phyloP scores from a whole-genome alignment of 1,139 yeast species.

The Magnusiomyces sp. region DNA sequence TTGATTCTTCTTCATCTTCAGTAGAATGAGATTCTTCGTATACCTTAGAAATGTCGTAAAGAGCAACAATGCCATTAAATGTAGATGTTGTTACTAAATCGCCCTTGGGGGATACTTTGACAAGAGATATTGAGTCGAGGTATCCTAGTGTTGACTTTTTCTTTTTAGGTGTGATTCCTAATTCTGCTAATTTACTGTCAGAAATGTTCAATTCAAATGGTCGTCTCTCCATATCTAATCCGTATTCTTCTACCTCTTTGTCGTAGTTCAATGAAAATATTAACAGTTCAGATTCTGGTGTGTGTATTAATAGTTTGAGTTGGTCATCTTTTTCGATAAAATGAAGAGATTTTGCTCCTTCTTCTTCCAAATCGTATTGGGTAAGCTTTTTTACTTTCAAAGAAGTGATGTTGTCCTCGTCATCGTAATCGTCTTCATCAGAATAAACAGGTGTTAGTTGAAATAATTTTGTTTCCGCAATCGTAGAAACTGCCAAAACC shows the following conservation, averaged over 20 bases:
- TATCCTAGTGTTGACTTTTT: conserved; percentile 18
- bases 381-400: conserved; percentile 23
- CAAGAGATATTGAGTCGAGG: conserved; percentile 41
- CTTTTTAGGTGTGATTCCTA: conserved; percentile 34
- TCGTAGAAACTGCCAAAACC: conserved; percentile 62
- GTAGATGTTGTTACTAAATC: conserved; percentile 48
- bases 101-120: conserved; percentile 42
- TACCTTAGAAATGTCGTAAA: conserved; percentile 34
- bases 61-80: conserved; percentile 58
- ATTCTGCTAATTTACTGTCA: conserved; percentile 19
- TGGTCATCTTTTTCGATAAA: conserved; percentile 10
- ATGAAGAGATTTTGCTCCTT: conserved; percentile 44
- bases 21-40: conserved; percentile 8
- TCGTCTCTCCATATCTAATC: conserved; percentile 9
- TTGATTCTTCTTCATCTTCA: background rate
- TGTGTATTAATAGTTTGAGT: conserved; percentile 41
- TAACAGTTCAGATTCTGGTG: conserved; percentile 59
- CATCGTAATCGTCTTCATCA: background rate
- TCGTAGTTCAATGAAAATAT: conserved; percentile 36
- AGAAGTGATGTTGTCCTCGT: conserved; percentile 4
- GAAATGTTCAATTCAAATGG: conserved; percentile 15
- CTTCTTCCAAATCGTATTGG: conserved; percentile 35
- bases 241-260: conserved; percentile 10
- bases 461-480: conserved; percentile 62
- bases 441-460: conserved; percentile 35